Evolutionary conservation across 1,284 basidiomycete species (phyloP), one percentile per base, ranked within the genome.

Genomic region (Coniferiporia weirii): DNA sequence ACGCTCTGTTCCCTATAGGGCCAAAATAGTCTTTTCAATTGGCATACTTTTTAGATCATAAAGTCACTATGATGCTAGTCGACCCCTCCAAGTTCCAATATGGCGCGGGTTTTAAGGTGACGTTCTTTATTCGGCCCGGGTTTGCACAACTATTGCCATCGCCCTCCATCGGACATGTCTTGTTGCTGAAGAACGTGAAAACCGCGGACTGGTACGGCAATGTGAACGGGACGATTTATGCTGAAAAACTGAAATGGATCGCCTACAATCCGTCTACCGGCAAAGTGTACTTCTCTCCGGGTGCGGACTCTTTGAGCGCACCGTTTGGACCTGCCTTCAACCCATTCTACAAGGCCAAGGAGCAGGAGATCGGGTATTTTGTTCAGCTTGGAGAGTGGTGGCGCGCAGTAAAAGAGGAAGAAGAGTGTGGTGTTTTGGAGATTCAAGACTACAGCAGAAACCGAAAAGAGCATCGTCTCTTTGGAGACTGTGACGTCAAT

Each of bases 241-340:
- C 56, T 10, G 61, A 59, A 1, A 59, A 49, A 48, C 15, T 62
- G 7, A 52, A 56, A 32, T 62, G 61, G 61, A 53, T 59, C 38
- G 57, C 48, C n/a, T 62, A 36, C 49, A 51, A 59, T 44, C 61
- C 61, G 0, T 34, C 46, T 22, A 54, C 32, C 32, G 57, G 52
- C 34, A 52, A 49, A 22, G 7, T 54, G 13, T 57, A 58, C 22
- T 56, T 57, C 17, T 17, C 45, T 17, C 48, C 52, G 19, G 15
- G 7, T 6, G 32, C 22, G 4, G 60, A 32, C 17, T 45, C n/a
- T 13, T 3, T n/a, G 17, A 22, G 46, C n/a, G 27, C 34, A 22
- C 10, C 36, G 12, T 44, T 35, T 7, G 53, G 38, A 2, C 46
- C 45, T 9, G 40, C 53, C 10, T 49, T 52, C 22, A 40, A 43